Evolutionary conservation across 129 eudicot genomes (phyloP), one percentile per base, ranked within the genome.

Genomic region (Chrysanthemum seticuspe): DNA sequence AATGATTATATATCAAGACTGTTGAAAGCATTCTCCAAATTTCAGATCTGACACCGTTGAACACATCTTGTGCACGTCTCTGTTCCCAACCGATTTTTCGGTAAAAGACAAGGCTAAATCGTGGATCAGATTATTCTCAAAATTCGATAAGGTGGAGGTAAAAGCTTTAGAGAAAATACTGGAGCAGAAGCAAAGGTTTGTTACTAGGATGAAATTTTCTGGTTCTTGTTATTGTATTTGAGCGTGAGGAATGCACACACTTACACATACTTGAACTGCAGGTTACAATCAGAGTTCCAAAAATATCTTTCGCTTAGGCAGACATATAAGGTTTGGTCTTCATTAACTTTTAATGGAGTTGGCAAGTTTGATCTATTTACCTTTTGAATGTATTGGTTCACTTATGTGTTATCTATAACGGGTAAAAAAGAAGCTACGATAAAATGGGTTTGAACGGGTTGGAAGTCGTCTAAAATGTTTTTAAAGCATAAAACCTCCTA

Each of bases 81-180:
- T 90, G 81, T 94, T 94, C 72, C 99, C 99, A 51, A 23, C 75
- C 71, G 85, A 83, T 59, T 88, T 88, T 73, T 75, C 97, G 7
- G 88, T 85, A 70, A 82, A 82, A 71, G 94, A 94, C 70, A 86
- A 77, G 82, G 97, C 86, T 67, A 78, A 44, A 66, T 79, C 63
- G 15, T 94, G 99, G 99, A 78, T 94, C 62, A 84, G 83, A 55
- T 56, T 91, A 58, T 81, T 94, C 67, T 74, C 96, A 13, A 85
- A 85, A 73, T 88, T 94, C 68, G 99, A 94, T 84, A 94, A 85
- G 67, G 87, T 94, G 45, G 99, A 94, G 88, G 84, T 86, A 47
- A 94, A 90, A 79, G 99, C 97, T 77, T 87, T 94, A 16, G 96
- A 94, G 80, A 94, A 88, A 90, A 88, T 94, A 70, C 81, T 94